Evolutionary conservation across 192 early-diverging fungal genomes (phyloP), one percentile per base, ranked within the genome.

Genomic region (Coemansia aciculifera): DNA sequence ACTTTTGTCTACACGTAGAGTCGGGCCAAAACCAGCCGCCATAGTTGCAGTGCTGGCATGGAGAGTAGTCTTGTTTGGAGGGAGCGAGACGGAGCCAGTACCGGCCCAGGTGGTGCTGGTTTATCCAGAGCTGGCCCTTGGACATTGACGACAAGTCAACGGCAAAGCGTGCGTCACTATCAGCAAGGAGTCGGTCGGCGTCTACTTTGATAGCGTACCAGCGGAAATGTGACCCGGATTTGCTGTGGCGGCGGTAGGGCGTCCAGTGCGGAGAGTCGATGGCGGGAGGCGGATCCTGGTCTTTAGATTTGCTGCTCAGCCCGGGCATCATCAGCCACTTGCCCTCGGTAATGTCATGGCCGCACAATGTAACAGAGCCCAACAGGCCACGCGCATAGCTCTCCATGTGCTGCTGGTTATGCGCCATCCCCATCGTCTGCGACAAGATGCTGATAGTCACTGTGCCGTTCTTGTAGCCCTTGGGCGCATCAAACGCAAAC

Each of bases 371-470:
- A 27, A 83, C 67, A 8, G 40, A 21, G 36, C 80, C 80, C 11
- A 83, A 66, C 6, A 83, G 48, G 0, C 80, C 80, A 8, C 80
- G 68, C 3, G 38, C 29, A 54, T 83, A 83, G 9, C 59, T 62
- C 63, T 83, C 80, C 80, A 77, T 77, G 43, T 72, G 36, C 4
- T 36, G 48, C 54, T 73, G 61, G 64, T 73, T 73, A 66, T 83
- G 72, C 52, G 72, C 72, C 66, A 76, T 69, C 4, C 80, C 80
- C 80, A 83, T 83, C 54, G 75, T 83, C 68, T 77, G 71, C 51
- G 75, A 62, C 62, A 83, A 61, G 8, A 83, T 57, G 42, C 57
- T 43, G 5, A 83, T 49, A 8, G 59, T 57, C 24, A 68, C 69
- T 1, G 31, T 23, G 11, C 52, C 44, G 40, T 59, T 52, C 19